Percentiles rank a stretch among this genome's conserved stretches.
phyloP scores from a whole-genome alignment of 2,329 filamentous ascomycete species.

The Ceratocystis cacaofunesta region DNA sequence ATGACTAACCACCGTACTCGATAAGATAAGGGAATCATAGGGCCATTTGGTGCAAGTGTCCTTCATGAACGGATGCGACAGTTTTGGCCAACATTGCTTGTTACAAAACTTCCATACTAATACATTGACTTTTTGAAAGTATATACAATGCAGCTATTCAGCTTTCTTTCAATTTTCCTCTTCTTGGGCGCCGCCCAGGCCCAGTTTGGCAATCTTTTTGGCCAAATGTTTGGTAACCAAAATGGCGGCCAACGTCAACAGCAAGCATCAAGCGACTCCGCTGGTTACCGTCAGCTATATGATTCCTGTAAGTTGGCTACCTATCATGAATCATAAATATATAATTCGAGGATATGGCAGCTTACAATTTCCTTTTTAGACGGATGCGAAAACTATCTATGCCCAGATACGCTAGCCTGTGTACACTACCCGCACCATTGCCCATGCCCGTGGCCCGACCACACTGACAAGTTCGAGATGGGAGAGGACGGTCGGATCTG shows the following conservation, averaged over 20 bases:
- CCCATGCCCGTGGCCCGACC: slow-evolving; percentile 66
- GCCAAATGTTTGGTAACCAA: slow-evolving; percentile 74
- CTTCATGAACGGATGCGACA: not conserved
- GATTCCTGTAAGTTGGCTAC: slow-evolving; percentile 40
- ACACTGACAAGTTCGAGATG: slow-evolving; percentile 65
- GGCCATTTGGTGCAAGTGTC: slow-evolving; percentile 1
- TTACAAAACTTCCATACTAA: not conserved
- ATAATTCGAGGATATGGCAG: not conserved
- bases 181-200: slow-evolving; percentile 30
- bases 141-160: slow-evolving; percentile 1
- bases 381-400: slow-evolving; percentile 86
- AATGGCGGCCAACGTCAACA: slow-evolving; percentile 42
- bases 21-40: slow-evolving; percentile 15
- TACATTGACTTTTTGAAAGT: not conserved
- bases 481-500: slow-evolving; percentile 60
- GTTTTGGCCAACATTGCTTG: not conserved
- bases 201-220: slow-evolving; percentile 89
- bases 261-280: slow-evolving; percentile 72
- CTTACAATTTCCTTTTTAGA: slow-evolving; percentile 32
- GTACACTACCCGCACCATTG: slow-evolving; percentile 96
- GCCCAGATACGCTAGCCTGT: slow-evolving; percentile 84
- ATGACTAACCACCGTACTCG: slow-evolving; percentile 9
- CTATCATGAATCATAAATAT: not conserved
- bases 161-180: slow-evolving; percentile 9
- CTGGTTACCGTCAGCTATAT: slow-evolving; percentile 61